Evolutionary conservation across 225 moss, liverwort and hornwort genomes (phyloP), one percentile per base, ranked within the genome.

Genomic region (Anthoceros angustus): DNA sequence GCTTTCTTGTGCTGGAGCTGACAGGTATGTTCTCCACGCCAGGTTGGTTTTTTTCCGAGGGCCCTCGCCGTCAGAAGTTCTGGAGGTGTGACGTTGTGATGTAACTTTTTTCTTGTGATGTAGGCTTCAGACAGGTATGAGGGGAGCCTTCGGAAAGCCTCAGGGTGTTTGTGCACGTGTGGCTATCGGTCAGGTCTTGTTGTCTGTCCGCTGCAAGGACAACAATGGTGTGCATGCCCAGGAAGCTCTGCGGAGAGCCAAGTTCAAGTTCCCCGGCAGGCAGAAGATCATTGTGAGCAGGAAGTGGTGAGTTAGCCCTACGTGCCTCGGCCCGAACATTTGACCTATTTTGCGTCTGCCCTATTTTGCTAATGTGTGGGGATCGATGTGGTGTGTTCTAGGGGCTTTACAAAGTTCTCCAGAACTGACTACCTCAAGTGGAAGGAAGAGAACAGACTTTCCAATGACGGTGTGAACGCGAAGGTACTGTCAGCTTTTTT

Each of bases 381-480:
- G n/a, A n/a, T n/a, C n/a, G n/a, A n/a, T n/a, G n/a, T n/a, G n/a
- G n/a, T n/a, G n/a, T n/a, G n/a, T n/a, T 62, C 16, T 79, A 89
- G 89, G 90, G 90, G 90, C 43, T 91, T 91, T 61, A 91, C 90
- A 0, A 91, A 91, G 79, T 87, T 91, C 16, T 73, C 87, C 2
- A 78, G 90, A 68, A 83, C 87, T 0, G 87, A 91, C 68, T 91
- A 84, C 66, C 40, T 91, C 0, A 91, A 91, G 72, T 91, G 90
- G 90, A 91, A 91, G 64, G 90, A 84, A 73, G 90, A 87, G 40
- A 84, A 80, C n/a, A 81, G 90, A 67, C 65, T 91, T 72, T 68
- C 73, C 46, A 82, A 79, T 16, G 87, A 91, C 43, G 90, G 90
- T 65, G 87, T 91, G 20, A 87, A 82, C 6, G 90, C 87, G 0